Base-by-base conservation (phyloP, 306 rosid genomes). In the Sechiopsis laciniata region DNA sequence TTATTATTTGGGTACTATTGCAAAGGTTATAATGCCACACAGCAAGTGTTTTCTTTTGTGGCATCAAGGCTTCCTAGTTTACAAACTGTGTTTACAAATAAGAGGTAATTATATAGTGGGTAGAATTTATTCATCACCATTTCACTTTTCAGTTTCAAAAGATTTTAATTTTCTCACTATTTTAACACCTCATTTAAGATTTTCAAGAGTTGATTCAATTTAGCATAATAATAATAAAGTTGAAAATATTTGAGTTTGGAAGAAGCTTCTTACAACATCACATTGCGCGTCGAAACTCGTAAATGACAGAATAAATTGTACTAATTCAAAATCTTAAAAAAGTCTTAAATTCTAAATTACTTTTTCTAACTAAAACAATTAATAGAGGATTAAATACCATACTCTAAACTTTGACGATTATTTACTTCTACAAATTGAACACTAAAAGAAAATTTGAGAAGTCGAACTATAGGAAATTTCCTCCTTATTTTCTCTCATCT, bases 71-170 rank as follows among this genome's bases (percentile, higher is more conserved):
- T 20, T 56, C 61, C 29, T 29, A 61, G 20, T 22, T 61, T 61
- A 61, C 68, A 29, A 61, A 61, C 46, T 32, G 37, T 29, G 68
- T 61, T 61, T 61, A 19, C 3, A 5, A 61, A 61, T 32, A 19
- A 20, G 32, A 29, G 46, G 46, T 32, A 32, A 32, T 32, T 32
- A 2, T 32, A 32, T 32, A 32, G 62, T 57, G 62, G 66, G 16
- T 29, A 61, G 68, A 32, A 61, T 61, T 61, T 61, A 61, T 61
- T 61, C 68, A 61, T 61, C 20, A 17, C 20, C 20, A 61, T 29
- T 46, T 22, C 63, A 21, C 63, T 22, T 57, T 6, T 9, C 2
- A 26, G 2, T 26, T 26, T 26, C 10, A 10, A 48, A 48, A 48
- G 15, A 48, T 48, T 48, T 48, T 2, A 48, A 48, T 14, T 12